phyloP scores from a whole-genome alignment of 495 filamentous ascomycete genomes.

The Neurospora sp. region DNA sequence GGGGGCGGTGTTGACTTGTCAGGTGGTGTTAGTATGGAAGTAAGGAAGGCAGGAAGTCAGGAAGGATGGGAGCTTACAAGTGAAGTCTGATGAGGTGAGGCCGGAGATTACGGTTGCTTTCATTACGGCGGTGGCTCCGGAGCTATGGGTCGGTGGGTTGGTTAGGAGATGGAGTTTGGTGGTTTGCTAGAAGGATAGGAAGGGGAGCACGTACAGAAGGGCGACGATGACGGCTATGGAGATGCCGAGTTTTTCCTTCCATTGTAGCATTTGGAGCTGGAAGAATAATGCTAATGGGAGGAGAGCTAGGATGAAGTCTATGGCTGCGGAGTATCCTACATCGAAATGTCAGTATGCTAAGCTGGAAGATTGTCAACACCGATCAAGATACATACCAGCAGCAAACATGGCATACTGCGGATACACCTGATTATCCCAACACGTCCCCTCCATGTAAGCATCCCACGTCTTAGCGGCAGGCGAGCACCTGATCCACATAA shows the following conservation, averaged over 20 bases:
- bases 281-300: conserved; percentile 27
- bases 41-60: neutral
- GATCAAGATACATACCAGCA: conserved; percentile 8
- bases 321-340: conserved; percentile 25
- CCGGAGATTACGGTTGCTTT: conserved; percentile 20
- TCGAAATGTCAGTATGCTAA: neutral
- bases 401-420: conserved; percentile 18
- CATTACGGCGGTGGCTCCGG: conserved; percentile 19
- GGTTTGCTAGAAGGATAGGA: neutral
- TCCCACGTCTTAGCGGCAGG: conserved; percentile 26
- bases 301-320: conserved; percentile 26
- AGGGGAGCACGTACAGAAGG: conserved; percentile 20
- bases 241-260: conserved; percentile 28
- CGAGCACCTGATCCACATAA: conserved; percentile 25
- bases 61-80: conserved; percentile 8
- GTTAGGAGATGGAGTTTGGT: neutral
- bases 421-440: conserved; percentile 18
- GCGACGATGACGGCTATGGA: conserved; percentile 33
- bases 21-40: neutral
- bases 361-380: too few relatives aligned
- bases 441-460: conserved; percentile 16
- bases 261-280: conserved; percentile 22
- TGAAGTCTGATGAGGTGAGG: conserved; percentile 18
- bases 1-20: conserved; percentile 14
- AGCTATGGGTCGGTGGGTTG: conserved; percentile 7